Conservation (phyloP, 306 rosid species). For the Myrica gale region DNA sequence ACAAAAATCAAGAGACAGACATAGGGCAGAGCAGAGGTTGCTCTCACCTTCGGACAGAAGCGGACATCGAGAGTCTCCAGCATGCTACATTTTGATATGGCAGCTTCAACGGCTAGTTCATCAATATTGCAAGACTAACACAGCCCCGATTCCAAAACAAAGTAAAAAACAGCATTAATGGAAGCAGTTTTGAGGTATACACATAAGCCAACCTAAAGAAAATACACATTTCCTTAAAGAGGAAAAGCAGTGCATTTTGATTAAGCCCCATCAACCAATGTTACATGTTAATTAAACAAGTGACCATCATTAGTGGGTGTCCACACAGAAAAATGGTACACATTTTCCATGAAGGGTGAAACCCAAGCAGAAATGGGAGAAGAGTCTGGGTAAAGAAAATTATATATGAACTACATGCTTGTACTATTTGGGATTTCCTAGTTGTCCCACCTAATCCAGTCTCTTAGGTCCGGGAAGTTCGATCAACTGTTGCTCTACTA, state of each 20-base stretch:
- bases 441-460: no score
- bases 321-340: no score
- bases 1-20: background rate
- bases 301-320: background rate
- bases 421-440: no score
- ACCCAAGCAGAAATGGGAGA: background rate
- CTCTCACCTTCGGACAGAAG: constrained; percentile 80
- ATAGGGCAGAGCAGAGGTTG: background rate
- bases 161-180: background rate
- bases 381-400: background rate
- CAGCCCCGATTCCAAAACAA: constrained; percentile 18
- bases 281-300: background rate
- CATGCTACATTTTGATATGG: constrained; percentile 75
- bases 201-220: background rate
- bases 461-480: no score
- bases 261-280: background rate
- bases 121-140: constrained; percentile 83
- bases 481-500: no score
- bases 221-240: background rate
- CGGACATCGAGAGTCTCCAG: constrained; percentile 99
- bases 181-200: background rate
- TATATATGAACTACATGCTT: no score
- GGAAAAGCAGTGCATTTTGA: background rate
- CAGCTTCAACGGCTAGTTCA: constrained; percentile 79
- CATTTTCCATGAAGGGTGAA: background rate